Evolutionary conservation across 2,329 filamentous ascomycete genomes (phyloP).

Genomic region (Dactylonectria estremocensis): DNA sequence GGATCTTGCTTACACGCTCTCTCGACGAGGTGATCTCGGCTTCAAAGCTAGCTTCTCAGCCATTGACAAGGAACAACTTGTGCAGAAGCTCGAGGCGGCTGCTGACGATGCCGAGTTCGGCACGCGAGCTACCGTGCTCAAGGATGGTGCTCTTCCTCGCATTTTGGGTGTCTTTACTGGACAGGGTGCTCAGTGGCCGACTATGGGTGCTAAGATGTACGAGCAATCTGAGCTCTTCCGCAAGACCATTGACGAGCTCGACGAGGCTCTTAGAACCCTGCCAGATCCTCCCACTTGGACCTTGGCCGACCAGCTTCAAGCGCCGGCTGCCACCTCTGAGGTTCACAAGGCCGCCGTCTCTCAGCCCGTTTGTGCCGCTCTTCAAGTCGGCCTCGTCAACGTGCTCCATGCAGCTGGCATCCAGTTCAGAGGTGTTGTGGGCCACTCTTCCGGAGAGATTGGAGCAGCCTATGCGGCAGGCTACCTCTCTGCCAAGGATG

Average conservation of each 20-base stretch:
- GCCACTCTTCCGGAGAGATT: slow-evolving; percentile 58
- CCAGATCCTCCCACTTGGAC: slow-evolving; percentile 46
- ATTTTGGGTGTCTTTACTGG: slow-evolving; percentile 53
- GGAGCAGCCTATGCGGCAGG: slow-evolving; percentile 56
- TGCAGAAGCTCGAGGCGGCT: slow-evolving; percentile 1
- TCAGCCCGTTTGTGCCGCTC: slow-evolving; percentile 67
- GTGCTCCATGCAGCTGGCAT: slow-evolving; percentile 51
- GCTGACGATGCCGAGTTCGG: slow-evolving; percentile 34
- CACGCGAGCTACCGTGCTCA: background rate
- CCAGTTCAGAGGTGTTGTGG: slow-evolving; percentile 49
- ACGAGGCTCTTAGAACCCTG: slow-evolving; percentile 38
- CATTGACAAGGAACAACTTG: background rate
- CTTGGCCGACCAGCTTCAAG: slow-evolving; percentile 44
- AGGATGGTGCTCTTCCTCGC: slow-evolving; percentile 14
- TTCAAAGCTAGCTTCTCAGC: slow-evolving; percentile 9
- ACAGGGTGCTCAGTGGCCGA: slow-evolving; percentile 54
- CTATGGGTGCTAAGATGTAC: slow-evolving; percentile 52
- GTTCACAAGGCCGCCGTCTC: slow-evolving; percentile 57
- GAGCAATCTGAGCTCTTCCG: slow-evolving; percentile 23
- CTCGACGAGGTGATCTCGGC: background rate
- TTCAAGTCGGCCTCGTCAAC: slow-evolving; percentile 64
- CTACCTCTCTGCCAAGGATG: slow-evolving; percentile 36
- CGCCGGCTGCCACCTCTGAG: slow-evolving; percentile 26
- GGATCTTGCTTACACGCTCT: slow-evolving; percentile 14
- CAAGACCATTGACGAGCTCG: slow-evolving; percentile 39